Base-by-base conservation (phyloP, 495 filamentous ascomycete genomes). In the Pyrenopolyporus hunteri region DNA sequence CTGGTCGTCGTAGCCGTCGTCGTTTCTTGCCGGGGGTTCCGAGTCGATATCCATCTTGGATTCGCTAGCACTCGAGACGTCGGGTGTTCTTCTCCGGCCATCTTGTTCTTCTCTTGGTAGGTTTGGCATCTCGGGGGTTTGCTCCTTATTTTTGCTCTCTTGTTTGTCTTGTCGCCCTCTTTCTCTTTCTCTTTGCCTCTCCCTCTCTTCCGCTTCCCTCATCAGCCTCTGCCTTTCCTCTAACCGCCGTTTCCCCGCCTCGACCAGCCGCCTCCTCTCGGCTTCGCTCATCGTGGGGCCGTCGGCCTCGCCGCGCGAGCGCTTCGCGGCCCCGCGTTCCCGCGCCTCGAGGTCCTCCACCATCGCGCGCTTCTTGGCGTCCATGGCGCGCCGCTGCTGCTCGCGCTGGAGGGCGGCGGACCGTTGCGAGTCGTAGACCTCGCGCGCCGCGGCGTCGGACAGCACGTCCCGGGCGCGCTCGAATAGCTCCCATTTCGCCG, bases 401-500 rank as follows among this genome's bases (percentile, higher is more conserved):
- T 74, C 69, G 40, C 74, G 74, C 32, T 71, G 64, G 6, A 67
- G 57, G 7, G 75, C 64, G 28, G 77, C 78, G 20, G 71, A 70
- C 50, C 77, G 73, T 42, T 71, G 72, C 11, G 53, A 59, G 51
- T 78, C 73, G 69, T 81, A 81, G 31, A 69, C 69, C 4, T 71
- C 72, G 53, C 76, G 73, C 8, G 75, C 74, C 13, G 69, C 73
- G 0, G 68, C 42, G 51, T 66, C 65, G 54, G 71, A 60, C 17
- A 81, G 71, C 37, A 78, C 74, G 57, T 78, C 78, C 60, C 77
- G 73, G 4, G 78, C 76, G 17, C 74, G 72, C 59, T 78, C 77
- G 67, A 80, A 74, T 3, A 73, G 68, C 63, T 78, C 73, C 76
- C 78, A 81, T 62, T 75, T 68, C 10, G 58, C 70, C 7, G 78